Evolutionary conservation across 1,139 yeast species (phyloP).

Genomic region (Debaryomyces robertsiae): DNA sequence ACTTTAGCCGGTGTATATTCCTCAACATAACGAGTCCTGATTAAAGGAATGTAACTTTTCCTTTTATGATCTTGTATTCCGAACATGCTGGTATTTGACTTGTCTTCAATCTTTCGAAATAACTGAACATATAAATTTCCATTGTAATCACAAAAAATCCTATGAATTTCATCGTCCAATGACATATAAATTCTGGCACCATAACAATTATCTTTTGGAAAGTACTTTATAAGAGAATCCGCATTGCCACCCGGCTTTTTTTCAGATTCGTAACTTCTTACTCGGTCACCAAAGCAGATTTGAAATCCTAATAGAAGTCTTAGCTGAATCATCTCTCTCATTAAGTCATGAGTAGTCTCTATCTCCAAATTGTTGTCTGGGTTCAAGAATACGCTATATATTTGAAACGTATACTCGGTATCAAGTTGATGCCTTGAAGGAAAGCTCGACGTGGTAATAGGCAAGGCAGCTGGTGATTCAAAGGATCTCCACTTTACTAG

Average conservation of each 20-base stretch:
- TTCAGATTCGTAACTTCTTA: conserved; percentile 64
- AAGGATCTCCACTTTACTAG: conserved; percentile 90
- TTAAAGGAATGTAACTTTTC: conserved; percentile 51
- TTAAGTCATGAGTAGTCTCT: conserved; percentile 59
- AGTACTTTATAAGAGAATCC: conserved; percentile 45
- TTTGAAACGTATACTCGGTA: conserved; percentile 60
- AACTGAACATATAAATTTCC: conserved; percentile 78
- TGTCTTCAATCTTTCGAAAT: conserved; percentile 40
- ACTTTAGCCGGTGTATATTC: conserved; percentile 61
- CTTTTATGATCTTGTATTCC: conserved; percentile 21
- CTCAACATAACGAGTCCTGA: conserved; percentile 78
- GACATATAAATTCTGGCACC: conserved; percentile 74
- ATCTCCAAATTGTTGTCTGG: conserved; percentile 54
- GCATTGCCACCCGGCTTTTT: conserved; percentile 60
- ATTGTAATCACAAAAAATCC: conserved; percentile 70
- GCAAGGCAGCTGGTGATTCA: conserved; percentile 91
- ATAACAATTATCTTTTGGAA: conserved; percentile 39
- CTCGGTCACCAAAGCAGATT: conserved; percentile 72
- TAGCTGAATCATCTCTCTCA: conserved; percentile 86
- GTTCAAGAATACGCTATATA: conserved; percentile 64
- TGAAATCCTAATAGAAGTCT: conserved; percentile 89
- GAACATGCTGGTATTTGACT: conserved; percentile 20
- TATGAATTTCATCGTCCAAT: conserved; percentile 80
- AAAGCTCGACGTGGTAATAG: conserved; percentile 74
- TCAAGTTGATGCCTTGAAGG: conserved; percentile 71